phyloP scores from a whole-genome alignment of 2,329 filamentous ascomycete species.

The Blumeria graminis region DNA sequence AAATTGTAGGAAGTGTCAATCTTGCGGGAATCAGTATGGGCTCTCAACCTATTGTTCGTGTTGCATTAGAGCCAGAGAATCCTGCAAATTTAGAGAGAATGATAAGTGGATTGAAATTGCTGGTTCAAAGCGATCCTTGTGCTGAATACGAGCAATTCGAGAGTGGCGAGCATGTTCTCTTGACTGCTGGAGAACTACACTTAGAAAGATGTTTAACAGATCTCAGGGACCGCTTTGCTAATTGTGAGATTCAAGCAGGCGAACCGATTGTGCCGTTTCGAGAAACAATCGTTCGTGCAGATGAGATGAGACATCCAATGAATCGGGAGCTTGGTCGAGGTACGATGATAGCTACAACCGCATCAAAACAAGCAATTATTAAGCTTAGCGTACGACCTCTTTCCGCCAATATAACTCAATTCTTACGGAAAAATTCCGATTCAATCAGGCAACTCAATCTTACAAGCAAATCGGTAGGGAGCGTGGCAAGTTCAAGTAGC shows the following conservation, averaged over 20 bases:
- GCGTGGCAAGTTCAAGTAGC: slow-evolving; percentile 23
- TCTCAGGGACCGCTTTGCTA: slow-evolving; percentile 73
- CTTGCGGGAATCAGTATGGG: slow-evolving; percentile 63
- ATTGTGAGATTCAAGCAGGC: slow-evolving; percentile 82
- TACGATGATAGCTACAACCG: slow-evolving; percentile 47
- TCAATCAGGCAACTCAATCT: slow-evolving; percentile 55
- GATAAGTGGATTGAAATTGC: slow-evolving; percentile 63
- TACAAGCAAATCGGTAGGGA: slow-evolving; percentile 24
- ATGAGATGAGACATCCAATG: slow-evolving; percentile 77
- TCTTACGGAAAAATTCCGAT: slow-evolving; percentile 54
- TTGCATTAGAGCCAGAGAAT: slow-evolving; percentile 81
- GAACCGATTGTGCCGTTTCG: slow-evolving; percentile 88
- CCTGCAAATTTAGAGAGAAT: slow-evolving; percentile 84
- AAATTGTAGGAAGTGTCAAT: slow-evolving; percentile 67
- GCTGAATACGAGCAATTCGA: slow-evolving; percentile 84
- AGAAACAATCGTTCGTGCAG: slow-evolving; percentile 66
- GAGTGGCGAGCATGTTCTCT: slow-evolving; percentile 81
- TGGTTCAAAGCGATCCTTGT: slow-evolving; percentile 88
- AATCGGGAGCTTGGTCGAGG: slow-evolving; percentile 75
- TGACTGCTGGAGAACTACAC: slow-evolving; percentile 86
- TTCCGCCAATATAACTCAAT: slow-evolving; percentile 56
- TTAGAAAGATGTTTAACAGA: slow-evolving; percentile 86
- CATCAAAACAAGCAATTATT: slow-evolving; percentile 67
- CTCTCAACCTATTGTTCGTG: slow-evolving; percentile 78
- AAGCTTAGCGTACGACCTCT: slow-evolving; percentile 56